phyloP scores from a whole-genome alignment of 495 filamentous ascomycete species.

The Penicillium taxi region DNA sequence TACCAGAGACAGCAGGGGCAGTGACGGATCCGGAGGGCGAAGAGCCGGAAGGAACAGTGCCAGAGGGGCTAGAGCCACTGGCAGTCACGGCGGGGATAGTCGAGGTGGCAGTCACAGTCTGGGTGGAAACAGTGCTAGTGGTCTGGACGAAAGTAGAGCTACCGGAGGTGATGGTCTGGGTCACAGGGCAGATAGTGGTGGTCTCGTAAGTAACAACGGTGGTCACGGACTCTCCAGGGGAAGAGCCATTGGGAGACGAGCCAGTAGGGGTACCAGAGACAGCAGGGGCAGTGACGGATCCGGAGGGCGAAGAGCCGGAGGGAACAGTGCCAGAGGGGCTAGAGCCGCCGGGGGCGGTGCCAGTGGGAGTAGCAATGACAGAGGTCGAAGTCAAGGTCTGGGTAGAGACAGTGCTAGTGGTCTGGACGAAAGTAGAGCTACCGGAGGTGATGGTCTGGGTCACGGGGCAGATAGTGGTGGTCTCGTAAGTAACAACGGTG shows the following conservation, averaged over 20 bases:
- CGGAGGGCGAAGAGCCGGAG: not conserved
- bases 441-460: constrained; percentile 29
- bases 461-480: constrained; percentile 35
- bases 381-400: constrained; percentile 28
- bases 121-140: constrained; percentile 31
- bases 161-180: constrained; percentile 4
- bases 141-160: constrained; percentile 26
- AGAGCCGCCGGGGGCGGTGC: constrained; percentile 6
- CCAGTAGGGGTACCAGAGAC: not conserved
- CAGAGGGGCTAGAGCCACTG: constrained; percentile 2
- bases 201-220: constrained; percentile 5
- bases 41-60: not conserved
- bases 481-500: constrained; percentile 14
- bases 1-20: not conserved
- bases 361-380: constrained; percentile 24
- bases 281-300: not conserved
- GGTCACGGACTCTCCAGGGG: not conserved
- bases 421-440: constrained; percentile 21
- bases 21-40: not conserved
- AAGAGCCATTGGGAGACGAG: not conserved
- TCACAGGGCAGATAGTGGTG: not conserved
- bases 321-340: not conserved
- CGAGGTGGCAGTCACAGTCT: constrained; percentile 28
- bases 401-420: constrained; percentile 29
- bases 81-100: constrained; percentile 17